phyloP scores from a whole-genome alignment of 106 monocot genomes.

The Acorus gramineus region DNA sequence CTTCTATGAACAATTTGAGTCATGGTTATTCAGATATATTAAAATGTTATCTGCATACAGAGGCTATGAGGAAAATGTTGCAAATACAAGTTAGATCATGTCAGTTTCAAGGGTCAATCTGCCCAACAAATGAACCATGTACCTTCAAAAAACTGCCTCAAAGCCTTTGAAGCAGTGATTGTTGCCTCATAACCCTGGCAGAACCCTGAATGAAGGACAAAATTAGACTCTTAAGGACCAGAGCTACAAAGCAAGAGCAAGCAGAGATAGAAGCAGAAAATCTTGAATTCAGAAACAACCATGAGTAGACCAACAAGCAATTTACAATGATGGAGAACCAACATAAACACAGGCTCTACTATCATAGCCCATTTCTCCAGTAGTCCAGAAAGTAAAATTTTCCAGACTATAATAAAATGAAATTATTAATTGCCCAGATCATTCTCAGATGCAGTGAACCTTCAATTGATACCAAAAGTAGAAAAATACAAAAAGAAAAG shows the following conservation, averaged over 20 bases:
- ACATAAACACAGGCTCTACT: too few species aligned
- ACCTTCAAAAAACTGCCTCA: constrained; percentile 83
- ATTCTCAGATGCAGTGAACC: not conserved
- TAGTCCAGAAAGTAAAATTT: too few species aligned
- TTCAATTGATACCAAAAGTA: not conserved
- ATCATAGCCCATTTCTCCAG: too few species aligned
- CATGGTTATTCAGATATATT: not conserved
- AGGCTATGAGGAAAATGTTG: not conserved
- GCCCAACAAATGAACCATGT: constrained; percentile 81
- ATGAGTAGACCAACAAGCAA: too few species aligned
- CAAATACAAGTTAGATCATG: constrained; percentile 4
- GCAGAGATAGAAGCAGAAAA: not conserved
- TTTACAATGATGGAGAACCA: too few species aligned
- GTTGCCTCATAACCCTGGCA: constrained; percentile 42
- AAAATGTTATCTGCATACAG: not conserved
- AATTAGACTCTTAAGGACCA: constrained; percentile 59
- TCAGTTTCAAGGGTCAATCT: constrained; percentile 27
- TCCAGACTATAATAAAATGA: too few species aligned
- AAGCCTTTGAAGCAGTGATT: constrained; percentile 64
- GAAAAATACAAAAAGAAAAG: not conserved
- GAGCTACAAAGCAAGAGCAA: not conserved
- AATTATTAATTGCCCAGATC: not conserved
- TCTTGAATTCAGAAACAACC: not conserved
- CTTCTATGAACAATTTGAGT: not conserved
- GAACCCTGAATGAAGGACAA: constrained; percentile 82